phyloP scores from a whole-genome alignment of 495 filamentous ascomycete species.

The Oleoguttula mirabilis region DNA sequence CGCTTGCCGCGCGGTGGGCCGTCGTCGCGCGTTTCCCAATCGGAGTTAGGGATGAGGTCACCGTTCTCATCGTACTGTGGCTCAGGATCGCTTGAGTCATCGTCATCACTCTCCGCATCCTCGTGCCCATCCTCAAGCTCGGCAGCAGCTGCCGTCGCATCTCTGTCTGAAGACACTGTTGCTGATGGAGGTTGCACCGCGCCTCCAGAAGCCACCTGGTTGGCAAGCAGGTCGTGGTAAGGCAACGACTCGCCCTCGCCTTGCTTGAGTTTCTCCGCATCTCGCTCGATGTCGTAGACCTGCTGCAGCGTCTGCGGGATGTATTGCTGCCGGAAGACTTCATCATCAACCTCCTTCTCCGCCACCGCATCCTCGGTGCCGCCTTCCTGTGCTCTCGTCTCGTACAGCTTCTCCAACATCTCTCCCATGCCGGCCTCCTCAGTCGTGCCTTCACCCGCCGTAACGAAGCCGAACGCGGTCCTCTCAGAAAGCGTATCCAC shows the following conservation, averaged over 20 bases:
- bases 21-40: slow-evolving; percentile 24
- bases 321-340: slow-evolving; percentile 89
- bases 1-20: slow-evolving; percentile 71
- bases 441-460: slow-evolving; percentile 40
- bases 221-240: slow-evolving; percentile 68
- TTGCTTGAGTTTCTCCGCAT: slow-evolving; percentile 60
- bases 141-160: slow-evolving; percentile 9
- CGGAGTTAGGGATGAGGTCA: slow-evolving; percentile 25
- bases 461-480: slow-evolving; percentile 68
- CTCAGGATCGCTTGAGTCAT: slow-evolving; percentile 27
- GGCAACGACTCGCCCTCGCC: slow-evolving; percentile 62
- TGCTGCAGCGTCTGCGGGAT: slow-evolving; percentile 90
- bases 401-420: slow-evolving; percentile 40
- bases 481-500: slow-evolving; percentile 67
- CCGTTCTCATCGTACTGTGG: slow-evolving; percentile 34
- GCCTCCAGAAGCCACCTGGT: slow-evolving; percentile 39
- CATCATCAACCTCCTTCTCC: slow-evolving; percentile 50
- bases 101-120: slow-evolving; percentile 26
- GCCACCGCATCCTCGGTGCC: slow-evolving; percentile 26
- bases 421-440: slow-evolving; percentile 36
- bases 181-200: slow-evolving; percentile 6
- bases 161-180: not conserved
- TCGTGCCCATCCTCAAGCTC: slow-evolving; percentile 34
- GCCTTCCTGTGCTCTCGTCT: slow-evolving; percentile 31
- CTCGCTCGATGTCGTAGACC: slow-evolving; percentile 90